A percentile compares a stretch with the other conserved stretches of the same genome.
Conservation (phyloP, 352 stramenopile species). For the Globisporangium megalacanthum region DNA sequence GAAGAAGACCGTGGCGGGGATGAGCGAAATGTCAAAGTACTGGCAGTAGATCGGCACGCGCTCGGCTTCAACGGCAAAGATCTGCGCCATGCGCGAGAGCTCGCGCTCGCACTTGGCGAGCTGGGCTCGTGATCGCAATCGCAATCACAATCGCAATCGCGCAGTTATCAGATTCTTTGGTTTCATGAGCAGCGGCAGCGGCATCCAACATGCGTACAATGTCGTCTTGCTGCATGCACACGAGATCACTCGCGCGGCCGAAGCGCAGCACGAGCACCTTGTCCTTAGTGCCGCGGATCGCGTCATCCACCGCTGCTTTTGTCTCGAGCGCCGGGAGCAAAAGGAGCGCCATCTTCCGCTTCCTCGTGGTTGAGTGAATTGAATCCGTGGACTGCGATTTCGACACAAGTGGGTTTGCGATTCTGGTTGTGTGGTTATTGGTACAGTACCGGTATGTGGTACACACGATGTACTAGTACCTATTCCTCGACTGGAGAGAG, state of each 20-base stretch:
- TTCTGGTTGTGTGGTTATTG: too few relatives aligned
- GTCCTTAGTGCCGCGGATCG: constrained; percentile 73
- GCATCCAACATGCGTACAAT: constrained; percentile 36
- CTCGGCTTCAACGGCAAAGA: constrained; percentile 74
- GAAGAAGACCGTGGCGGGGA: constrained; percentile 84
- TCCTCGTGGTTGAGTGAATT: too few relatives aligned
- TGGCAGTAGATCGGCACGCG: constrained; percentile 74
- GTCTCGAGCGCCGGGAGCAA: constrained; percentile 57
- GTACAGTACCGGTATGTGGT: too few relatives aligned
- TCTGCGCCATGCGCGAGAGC: constrained; percentile 73
- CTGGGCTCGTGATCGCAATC: constrained; percentile 19
- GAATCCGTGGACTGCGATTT: too few relatives aligned
- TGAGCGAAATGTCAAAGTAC: constrained; percentile 87
- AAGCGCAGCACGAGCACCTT: constrained; percentile 84
- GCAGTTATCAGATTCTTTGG: not conserved
- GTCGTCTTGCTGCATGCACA: constrained; percentile 83
- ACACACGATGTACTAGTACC: too few relatives aligned
- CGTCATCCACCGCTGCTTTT: constrained; percentile 69
- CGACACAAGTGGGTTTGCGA: too few relatives aligned
- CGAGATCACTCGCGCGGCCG: constrained; percentile 47
- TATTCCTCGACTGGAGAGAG: too few relatives aligned
- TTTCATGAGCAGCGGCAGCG: not conserved
- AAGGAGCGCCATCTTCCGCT: constrained; percentile 24
- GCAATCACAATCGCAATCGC: not conserved
- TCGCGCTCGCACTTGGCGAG: constrained; percentile 67